Conservation (phyloP, 1,139 yeast species). For the Nakaseomyces kungkrabaensis region DNA sequence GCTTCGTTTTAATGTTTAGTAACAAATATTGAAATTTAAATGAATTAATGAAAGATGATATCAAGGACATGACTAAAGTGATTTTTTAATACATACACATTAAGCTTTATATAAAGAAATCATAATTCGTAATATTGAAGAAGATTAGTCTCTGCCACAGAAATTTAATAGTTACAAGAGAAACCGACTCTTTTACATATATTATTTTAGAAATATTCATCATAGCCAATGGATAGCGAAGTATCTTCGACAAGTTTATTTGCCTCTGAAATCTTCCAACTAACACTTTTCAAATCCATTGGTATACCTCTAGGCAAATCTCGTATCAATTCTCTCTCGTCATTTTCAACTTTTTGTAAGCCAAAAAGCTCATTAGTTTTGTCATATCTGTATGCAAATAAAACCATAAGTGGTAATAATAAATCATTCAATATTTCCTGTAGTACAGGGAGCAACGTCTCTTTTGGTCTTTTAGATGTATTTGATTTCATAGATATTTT, state of each 20-base stretch:
- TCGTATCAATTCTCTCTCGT: conserved; percentile 10
- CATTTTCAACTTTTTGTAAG: conserved; percentile 17
- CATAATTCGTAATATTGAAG: too few relatives aligned
- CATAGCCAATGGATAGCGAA: background rate
- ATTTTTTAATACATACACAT: too few relatives aligned
- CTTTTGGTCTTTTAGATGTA: background rate
- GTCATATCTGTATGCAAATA: conserved; percentile 22
- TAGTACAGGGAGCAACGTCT: conserved; percentile 12
- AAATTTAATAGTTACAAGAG: too few relatives aligned
- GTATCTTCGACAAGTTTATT: background rate
- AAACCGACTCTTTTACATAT: too few relatives aligned
- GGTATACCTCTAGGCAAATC: conserved; percentile 21
- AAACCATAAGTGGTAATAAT: conserved; percentile 20
- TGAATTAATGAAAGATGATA: too few relatives aligned
- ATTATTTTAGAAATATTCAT: background rate
- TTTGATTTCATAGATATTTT: conserved; percentile 2
- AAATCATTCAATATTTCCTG: conserved; percentile 19
- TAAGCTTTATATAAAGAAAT: too few relatives aligned
- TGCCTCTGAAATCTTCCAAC: conserved; percentile 15
- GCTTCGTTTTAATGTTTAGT: too few relatives aligned
- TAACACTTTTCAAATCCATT: conserved; percentile 15
- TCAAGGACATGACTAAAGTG: too few relatives aligned
- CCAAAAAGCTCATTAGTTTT: conserved; percentile 23
- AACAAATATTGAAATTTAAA: too few relatives aligned
- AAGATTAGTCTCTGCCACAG: too few relatives aligned